Evolutionary conservation across 768 basidiomycete genomes (phyloP).

Genomic region (Tricholoma sp.): DNA sequence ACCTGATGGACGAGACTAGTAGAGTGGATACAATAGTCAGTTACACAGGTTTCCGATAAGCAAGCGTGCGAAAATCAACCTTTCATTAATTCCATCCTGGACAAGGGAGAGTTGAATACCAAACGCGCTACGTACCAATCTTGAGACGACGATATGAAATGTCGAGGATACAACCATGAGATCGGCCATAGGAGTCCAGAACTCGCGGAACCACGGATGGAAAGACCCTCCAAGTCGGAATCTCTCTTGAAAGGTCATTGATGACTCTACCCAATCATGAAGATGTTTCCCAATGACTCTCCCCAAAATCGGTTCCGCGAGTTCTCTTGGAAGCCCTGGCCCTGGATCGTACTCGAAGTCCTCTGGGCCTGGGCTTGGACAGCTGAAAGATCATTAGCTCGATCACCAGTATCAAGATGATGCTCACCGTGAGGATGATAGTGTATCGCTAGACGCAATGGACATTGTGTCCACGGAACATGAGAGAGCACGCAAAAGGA

Average conservation of each 20-base stretch:
- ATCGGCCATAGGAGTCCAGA: slow-evolving; percentile 5
- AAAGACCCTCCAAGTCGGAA: background rate
- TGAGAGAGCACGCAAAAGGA: background rate
- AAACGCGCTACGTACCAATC: slow-evolving; percentile 9
- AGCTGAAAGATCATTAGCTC: background rate
- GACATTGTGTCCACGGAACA: slow-evolving; percentile 4
- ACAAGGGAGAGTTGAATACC: background rate
- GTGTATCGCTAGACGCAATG: slow-evolving; percentile 8
- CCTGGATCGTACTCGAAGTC: background rate
- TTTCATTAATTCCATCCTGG: background rate
- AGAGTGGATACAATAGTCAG: background rate
- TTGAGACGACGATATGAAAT: slow-evolving; percentile 4
- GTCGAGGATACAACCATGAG: slow-evolving; percentile 6
- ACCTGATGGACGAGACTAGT: slow-evolving; percentile 3
- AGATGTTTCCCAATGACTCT: slow-evolving; percentile 1
- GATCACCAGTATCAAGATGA: background rate
- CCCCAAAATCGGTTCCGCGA: background rate
- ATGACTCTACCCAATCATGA: slow-evolving; percentile 1
- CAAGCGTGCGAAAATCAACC: background rate
- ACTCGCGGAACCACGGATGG: slow-evolving; percentile 1
- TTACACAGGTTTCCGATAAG: background rate
- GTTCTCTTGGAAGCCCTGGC: background rate
- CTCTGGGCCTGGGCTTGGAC: background rate
- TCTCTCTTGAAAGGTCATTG: background rate
- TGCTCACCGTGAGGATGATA: slow-evolving; percentile 4